These are phyloP conservation scores for Colletotrichum destructivum DNA, from an alignment of 2,329 filamentous ascomycete genomes.

Conservation along the genomic window DNA sequence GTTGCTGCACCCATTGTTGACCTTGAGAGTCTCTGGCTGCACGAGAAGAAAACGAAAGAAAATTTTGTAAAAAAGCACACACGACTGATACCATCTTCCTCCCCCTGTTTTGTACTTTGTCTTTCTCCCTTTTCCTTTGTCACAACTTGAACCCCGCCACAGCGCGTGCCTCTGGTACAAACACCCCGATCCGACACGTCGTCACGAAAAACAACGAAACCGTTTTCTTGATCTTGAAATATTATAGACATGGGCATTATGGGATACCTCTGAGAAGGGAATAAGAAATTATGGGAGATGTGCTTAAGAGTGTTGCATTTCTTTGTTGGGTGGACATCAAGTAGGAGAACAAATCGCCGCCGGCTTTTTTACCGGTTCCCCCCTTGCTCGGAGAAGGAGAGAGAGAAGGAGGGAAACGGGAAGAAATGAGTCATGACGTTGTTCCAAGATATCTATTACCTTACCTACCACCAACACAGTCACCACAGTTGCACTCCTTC, in stretches of 20 bases:
- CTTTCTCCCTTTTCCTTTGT: slow-evolving; percentile 39
- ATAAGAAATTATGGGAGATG: not conserved
- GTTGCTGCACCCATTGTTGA: not conserved
- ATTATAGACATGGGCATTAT: slow-evolving; percentile 36
- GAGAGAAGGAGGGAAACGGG: not conserved
- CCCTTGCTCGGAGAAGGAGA: not conserved
- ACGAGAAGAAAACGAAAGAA: not conserved
- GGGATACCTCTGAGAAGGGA: slow-evolving; percentile 19
- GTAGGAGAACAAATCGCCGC: not conserved
- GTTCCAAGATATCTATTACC: slow-evolving; percentile 23
- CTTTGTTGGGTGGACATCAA: slow-evolving; percentile 1
- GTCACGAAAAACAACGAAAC: slow-evolving; percentile 36
- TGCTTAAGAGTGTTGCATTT: slow-evolving; percentile 22
- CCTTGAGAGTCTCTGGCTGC: slow-evolving; percentile 11
- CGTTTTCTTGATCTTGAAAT: slow-evolving; percentile 10
- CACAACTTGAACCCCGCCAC: slow-evolving; percentile 24
- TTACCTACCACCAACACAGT: not conserved
- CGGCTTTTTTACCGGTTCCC: not conserved
- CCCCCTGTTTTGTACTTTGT: slow-evolving; percentile 7
- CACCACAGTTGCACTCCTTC: not conserved
- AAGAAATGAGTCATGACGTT: slow-evolving; percentile 25
- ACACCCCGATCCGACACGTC: slow-evolving; percentile 15
- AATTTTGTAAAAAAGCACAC: not conserved
- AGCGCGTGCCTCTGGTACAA: slow-evolving; percentile 34
- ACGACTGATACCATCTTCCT: slow-evolving; percentile 38